These are phyloP conservation scores for Lactuca sativa DNA, from an alignment of 129 eudicot species.

Conservation along the genomic window DNA sequence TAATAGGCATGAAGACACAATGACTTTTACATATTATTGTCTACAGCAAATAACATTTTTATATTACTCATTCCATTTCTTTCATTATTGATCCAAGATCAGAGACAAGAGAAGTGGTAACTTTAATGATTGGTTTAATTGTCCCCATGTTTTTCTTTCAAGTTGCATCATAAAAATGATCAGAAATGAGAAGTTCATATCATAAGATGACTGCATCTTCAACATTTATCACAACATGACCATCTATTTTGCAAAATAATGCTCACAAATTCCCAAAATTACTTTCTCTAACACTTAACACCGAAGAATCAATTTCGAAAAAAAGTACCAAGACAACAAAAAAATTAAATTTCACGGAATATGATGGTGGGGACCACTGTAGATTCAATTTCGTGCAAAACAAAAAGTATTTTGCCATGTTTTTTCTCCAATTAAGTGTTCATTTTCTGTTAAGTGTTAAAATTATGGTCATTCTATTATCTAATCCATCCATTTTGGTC, in stretches of 20 bases:
- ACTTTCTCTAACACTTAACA: neutral
- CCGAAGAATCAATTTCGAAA: too few relatives aligned
- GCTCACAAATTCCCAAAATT: neutral
- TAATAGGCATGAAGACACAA: too few relatives aligned
- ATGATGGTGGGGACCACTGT: too few relatives aligned
- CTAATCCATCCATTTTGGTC: too few relatives aligned
- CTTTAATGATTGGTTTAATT: slow-evolving; percentile 5
- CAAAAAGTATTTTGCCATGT: too few relatives aligned
- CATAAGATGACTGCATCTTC: neutral
- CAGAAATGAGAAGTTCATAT: neutral
- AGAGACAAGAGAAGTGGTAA: slow-evolving; percentile 65
- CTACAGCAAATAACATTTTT: too few relatives aligned
- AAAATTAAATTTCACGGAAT: too few relatives aligned
- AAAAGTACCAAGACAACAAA: too few relatives aligned
- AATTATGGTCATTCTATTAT: too few relatives aligned
- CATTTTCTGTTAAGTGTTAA: neutral
- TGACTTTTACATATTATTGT: too few relatives aligned
- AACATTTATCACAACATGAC: neutral
- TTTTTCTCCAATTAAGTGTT: neutral
- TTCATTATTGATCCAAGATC: slow-evolving; percentile 53
- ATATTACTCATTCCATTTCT: too few relatives aligned
- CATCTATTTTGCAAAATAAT: neutral
- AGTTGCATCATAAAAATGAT: neutral
- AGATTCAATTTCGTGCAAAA: too few relatives aligned
- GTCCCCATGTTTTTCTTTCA: neutral